Base-by-base conservation (phyloP, 495 filamentous ascomycete species). In the Podospora didyma region DNA sequence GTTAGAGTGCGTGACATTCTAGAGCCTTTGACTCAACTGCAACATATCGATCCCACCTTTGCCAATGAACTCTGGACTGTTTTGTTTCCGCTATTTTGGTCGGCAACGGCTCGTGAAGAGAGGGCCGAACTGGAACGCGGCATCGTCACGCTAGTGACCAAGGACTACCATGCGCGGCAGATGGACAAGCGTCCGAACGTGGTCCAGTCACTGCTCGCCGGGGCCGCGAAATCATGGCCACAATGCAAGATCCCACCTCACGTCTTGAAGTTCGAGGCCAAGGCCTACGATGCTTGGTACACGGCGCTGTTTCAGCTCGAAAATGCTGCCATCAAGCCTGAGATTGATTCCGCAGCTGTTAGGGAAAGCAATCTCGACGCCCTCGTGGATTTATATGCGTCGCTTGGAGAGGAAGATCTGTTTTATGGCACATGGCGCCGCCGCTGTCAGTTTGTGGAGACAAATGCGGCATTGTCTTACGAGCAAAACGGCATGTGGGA, bases 401-500 rank as follows among this genome's bases (percentile, higher is more conserved):
- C 85, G 2, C 75, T 99, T 21, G 86, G 92, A 59, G 95, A 99
- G 66, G 92, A 97, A 49, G 95, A 99, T 67, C 80, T 99, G 49
- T 99, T 97, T 75, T 97, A 97, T 56, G 95, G 95, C 4, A 93
- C 92, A 16, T 99, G 95, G 95, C 86, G 95, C 53, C 86, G 95
- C 41, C 86, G 95, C 39, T 95, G 90, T 66, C 89, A 94, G 62
- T 99, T 94, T 64, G 85, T 97, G 5, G 95, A 97, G 73, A 97
- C 93, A 11, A 99, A 97, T 62, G 88, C 93, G 22, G 95, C 92
- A 0, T 74, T 99, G 9, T 99, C 95, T 0, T 99, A 96, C 62
- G 95, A 99, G 73, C 95, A 99, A 66, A 92, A 94, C 63, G 95
- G 95, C 22, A 96, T 97, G 88, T 99, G 95, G 94, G 94, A 97